phyloP scores from a whole-genome alignment of 257 asterid species.

The Knoxia roxburghii region DNA sequence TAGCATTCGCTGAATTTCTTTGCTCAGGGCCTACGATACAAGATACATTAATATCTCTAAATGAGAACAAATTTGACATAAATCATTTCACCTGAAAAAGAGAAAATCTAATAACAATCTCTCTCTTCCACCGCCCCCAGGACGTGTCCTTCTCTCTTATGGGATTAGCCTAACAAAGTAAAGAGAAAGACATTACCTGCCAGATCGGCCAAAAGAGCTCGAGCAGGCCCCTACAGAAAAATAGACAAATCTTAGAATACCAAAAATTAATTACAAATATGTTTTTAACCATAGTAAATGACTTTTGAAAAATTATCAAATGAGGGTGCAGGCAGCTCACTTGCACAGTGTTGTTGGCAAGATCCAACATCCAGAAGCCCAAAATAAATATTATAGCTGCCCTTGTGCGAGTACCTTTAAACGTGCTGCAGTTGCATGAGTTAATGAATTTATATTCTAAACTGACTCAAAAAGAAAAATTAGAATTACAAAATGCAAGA shows the following conservation, averaged over 20 bases:
- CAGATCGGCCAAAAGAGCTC: conserved; percentile 99
- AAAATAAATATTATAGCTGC: conserved; percentile 84
- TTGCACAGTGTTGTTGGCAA: conserved; percentile 99
- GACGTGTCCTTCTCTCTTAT: not conserved
- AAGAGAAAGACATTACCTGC: conserved; percentile 47
- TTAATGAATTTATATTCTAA: conserved; percentile 17
- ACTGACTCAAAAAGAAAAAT: conserved; percentile 2
- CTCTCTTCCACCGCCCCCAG: not conserved
- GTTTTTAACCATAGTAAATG: not conserved
- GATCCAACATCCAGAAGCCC: conserved; percentile 99
- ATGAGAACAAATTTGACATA: not conserved
- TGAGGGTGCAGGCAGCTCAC: conserved; percentile 34
- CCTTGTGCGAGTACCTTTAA: conserved; percentile 93
- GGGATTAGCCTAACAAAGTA: not conserved
- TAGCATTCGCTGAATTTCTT: conserved; percentile 91
- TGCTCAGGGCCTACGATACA: conserved; percentile 78
- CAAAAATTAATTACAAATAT: not conserved
- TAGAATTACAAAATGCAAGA: conserved; percentile 22
- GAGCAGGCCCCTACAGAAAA: conserved; percentile 89
- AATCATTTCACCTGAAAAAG: not conserved
- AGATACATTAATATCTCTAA: not conserved
- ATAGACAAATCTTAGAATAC: conserved; percentile 15
- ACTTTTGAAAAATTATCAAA: not conserved
- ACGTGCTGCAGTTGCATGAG: conserved; percentile 68
- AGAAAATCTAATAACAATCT: conserved; percentile 1